Conservation (phyloP, 257 asterid genomes). For the Salvia rosmarinus region DNA sequence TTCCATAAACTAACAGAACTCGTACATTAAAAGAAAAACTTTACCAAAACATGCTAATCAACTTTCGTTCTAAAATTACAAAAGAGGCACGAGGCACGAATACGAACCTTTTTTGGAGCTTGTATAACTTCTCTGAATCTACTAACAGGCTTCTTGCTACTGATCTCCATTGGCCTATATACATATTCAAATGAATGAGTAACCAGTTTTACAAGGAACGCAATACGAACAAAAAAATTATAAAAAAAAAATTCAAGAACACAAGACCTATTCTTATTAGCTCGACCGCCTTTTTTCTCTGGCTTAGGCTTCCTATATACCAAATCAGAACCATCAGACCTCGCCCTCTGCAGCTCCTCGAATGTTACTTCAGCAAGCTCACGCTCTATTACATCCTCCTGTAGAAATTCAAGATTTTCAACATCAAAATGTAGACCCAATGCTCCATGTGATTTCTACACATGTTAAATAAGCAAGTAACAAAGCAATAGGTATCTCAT, state of each 20-base stretch:
- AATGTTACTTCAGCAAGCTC: constrained; percentile 89
- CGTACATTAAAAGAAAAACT: not conserved
- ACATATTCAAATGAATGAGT: constrained; percentile 11
- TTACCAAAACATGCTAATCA: not conserved
- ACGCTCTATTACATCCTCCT: constrained; percentile 65
- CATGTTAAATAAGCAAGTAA: not conserved
- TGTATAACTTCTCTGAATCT: constrained; percentile 80
- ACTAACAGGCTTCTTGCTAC: constrained; percentile 83
- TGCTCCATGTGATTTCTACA: not conserved
- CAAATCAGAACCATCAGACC: constrained; percentile 83
- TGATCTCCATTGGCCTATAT: constrained; percentile 91
- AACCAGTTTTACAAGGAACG: not conserved
- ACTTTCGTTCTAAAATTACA: not conserved
- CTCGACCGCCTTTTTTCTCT: constrained; percentile 64
- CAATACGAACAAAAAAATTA: not conserved
- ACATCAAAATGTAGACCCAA: not conserved
- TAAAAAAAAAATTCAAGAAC: not conserved
- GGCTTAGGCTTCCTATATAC: constrained; percentile 50
- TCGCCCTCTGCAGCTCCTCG: constrained; percentile 86
- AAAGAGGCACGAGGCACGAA: not conserved
- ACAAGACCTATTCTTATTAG: constrained; percentile 77
- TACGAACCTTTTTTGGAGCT: constrained; percentile 72
- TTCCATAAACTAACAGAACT: not conserved
- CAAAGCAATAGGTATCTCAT: not conserved
- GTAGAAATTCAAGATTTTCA: not conserved